Evolutionary conservation across 1,139 yeast genomes (phyloP).

Genomic region (Wickerhamomyces sp.): DNA sequence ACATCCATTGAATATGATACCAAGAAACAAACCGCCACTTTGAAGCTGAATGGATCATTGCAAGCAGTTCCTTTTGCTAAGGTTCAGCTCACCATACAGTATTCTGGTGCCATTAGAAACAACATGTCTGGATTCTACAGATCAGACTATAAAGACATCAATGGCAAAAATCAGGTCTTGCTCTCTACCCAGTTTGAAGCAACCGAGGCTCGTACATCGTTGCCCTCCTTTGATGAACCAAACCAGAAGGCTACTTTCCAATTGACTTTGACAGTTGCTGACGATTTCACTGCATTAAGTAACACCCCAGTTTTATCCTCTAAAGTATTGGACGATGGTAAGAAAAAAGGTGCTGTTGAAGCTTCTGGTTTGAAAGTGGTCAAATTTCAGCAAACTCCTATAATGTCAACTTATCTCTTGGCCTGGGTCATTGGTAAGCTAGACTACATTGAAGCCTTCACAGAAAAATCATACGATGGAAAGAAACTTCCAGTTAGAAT

Average conservation of each 20-base stretch:
- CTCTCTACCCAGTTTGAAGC: constrained; percentile 86
- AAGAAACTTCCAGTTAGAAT: constrained; percentile 79
- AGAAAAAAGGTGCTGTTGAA: constrained; percentile 33
- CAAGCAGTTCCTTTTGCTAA: constrained; percentile 41
- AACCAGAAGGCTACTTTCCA: constrained; percentile 69
- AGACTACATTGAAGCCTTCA: constrained; percentile 57
- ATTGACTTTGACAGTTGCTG: constrained; percentile 53
- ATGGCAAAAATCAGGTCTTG: constrained; percentile 59
- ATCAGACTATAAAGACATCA: constrained; percentile 59
- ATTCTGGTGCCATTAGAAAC: constrained; percentile 65
- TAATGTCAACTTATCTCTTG: constrained; percentile 75
- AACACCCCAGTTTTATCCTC: constrained; percentile 61
- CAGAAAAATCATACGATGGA: constrained; percentile 30
- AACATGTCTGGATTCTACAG: constrained; percentile 81
- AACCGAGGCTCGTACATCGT: constrained; percentile 79
- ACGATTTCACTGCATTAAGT: constrained; percentile 61
- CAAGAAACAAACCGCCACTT: constrained; percentile 58
- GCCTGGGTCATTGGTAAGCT: constrained; percentile 85
- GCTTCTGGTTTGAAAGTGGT: constrained; percentile 34
- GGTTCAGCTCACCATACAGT: constrained; percentile 45
- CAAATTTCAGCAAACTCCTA: constrained; percentile 58
- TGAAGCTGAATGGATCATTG: constrained; percentile 45
- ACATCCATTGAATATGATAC: constrained; percentile 37
- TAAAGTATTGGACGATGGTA: constrained; percentile 40
- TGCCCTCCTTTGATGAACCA: constrained; percentile 84